Base-by-base conservation (phyloP, 768 basidiomycete species). In the Termitomyces eurrhizus region DNA sequence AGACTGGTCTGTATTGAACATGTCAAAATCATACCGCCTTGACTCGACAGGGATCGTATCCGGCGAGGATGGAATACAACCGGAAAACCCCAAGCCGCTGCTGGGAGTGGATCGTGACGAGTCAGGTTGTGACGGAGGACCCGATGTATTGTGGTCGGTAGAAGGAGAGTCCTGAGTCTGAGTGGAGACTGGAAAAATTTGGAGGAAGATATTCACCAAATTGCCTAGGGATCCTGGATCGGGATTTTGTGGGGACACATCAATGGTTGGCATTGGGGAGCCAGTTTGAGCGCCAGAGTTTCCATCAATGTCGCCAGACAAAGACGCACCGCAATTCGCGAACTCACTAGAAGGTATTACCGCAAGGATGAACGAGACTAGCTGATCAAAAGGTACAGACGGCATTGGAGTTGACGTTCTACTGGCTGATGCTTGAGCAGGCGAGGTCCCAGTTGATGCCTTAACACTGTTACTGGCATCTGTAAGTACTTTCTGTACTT, bases 161-260 rank as follows among this genome's bases (percentile, higher is more conserved):
- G 65, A 33, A 24, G 50, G 59, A 41, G 72, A 67, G 13, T 67
- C 74, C 46, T 73, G 73, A 18, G 70, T 67, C 46, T 73, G 73
- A 18, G 70, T 67, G 18, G 72, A 68, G 32, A 75, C 66, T 7
- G 80, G 75, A 54, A 82, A 79, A 2, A 75, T 69, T 46, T 82
- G 75, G n/a, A 84, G 74, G 21, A 84, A 71, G 52, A 81, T 76
- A 54, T 74, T 77, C 70, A 84, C 73, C 82, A 81, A 84, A 41
- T 74, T 79, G 62, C 84, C 79, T 61, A 81, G 76, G 12, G 77
- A 66, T 24, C 72, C 63, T 53, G 75, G 73, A 63, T 83, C 81
- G 44, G 71, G 65, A 14, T 63, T 63, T 37, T 62, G 62, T 48
- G 51, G 62, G 36, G 48, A 12, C 18, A 39, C n/a, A 8, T 16